Evolutionary conservation across 2,329 filamentous ascomycete species (phyloP).

Genomic region (Aschersonia sp.): DNA sequence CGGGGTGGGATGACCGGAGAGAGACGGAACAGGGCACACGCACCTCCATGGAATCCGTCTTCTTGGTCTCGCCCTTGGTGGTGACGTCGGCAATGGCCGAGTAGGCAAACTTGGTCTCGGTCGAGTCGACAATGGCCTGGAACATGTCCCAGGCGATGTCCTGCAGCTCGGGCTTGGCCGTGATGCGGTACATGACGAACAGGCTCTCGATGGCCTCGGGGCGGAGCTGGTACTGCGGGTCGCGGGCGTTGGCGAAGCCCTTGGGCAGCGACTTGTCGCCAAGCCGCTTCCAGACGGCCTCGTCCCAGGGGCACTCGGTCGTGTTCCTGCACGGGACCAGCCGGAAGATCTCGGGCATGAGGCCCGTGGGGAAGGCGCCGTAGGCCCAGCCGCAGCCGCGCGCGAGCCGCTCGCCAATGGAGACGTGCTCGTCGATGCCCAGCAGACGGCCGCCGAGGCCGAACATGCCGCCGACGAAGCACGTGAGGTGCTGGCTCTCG

Average conservation of each 20-base stretch:
- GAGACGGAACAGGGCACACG: conserved; percentile 6
- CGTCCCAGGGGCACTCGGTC: conserved; percentile 17
- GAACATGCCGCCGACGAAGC: conserved; percentile 57
- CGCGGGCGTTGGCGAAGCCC: conserved; percentile 46
- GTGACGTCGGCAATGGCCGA: conserved; percentile 31
- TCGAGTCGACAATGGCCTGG: conserved; percentile 26
- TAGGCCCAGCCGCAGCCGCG: conserved; percentile 45
- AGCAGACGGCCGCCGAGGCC: conserved; percentile 49
- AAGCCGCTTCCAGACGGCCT: conserved; percentile 11
- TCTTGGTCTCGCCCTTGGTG: conserved; percentile 14
- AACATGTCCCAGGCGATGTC: conserved; percentile 40
- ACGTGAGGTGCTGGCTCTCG: conserved; percentile 26
- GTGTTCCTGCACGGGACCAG: conserved; percentile 27
- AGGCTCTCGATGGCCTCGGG: conserved; percentile 67
- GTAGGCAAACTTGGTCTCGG: conserved; percentile 30
- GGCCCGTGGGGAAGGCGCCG: conserved; percentile 32
- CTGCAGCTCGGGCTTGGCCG: conserved; percentile 29
- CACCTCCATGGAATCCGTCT: conserved; percentile 46
- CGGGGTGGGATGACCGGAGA: too few species aligned
- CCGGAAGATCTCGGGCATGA: conserved; percentile 43
- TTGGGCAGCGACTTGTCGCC: conserved; percentile 20
- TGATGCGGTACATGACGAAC: conserved; percentile 57
- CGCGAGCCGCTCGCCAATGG: conserved; percentile 32
- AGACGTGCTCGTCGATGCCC: conserved; percentile 29
- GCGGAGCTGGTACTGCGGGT: conserved; percentile 33